Base-by-base conservation (phyloP, 2,329 filamentous ascomycete species). In the Rutstroemia sydowiana region DNA sequence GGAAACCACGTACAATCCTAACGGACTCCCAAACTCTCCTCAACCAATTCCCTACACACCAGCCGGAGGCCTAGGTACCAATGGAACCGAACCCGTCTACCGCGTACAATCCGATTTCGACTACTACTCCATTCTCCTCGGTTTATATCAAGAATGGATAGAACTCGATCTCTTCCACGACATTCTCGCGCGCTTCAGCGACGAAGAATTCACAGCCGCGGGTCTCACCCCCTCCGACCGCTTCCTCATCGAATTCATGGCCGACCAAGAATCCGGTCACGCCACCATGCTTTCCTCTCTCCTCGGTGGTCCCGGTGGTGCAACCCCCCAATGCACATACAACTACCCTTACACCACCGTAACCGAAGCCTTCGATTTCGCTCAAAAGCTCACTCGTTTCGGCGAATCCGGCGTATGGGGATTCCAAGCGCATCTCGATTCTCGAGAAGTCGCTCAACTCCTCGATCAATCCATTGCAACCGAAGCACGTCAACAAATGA, bases 131-230 rank as follows among this genome's bases (percentile, higher is more conserved):
- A 53, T 65, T 44, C 75, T 93, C 0, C 73, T 93, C 11, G 86
- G 78, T 11, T 72, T 92, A 0, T 91, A 92, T 65, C 85, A 90
- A 61, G 88, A 93, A 68, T 93, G 81, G 78, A 89, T 92, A 49
- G 87, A 93, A 69, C 75, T 93, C 1, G 88, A 93, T 64, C 75
- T 89, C 13, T 93, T 93, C 76, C 82, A 87, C 67, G 82, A 85
- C 64, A 87, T 85, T 13, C 75, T 93, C 3, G 80, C 78, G 0
- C 78, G 73, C 0, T 93, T 88, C 68, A 81, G 79, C 1, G 78
- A 74, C 0, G 73, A 79, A 30, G 85, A 93, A 14, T 93, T 91
- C 59, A 72, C 79, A 6, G 78, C 74, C 1, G 82, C 78, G 23
- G 86, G 87, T 2, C 70, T 95, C 13, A 83, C 72, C 6, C 74